phyloP scores from a whole-genome alignment of 2,329 filamentous ascomycete species.

The Paraphaeosphaeria sporulosa region DNA sequence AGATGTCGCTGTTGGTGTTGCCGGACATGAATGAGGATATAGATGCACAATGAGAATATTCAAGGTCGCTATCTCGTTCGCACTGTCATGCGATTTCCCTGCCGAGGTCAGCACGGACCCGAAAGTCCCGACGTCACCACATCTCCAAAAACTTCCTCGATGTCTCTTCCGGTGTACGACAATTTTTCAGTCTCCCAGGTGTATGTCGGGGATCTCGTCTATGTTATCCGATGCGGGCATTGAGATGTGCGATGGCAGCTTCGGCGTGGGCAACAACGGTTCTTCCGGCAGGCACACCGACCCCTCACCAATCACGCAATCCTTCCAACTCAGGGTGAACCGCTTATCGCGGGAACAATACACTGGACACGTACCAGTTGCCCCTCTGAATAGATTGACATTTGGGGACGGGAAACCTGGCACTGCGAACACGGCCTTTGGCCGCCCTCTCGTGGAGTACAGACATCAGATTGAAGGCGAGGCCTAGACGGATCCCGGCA shows the following conservation, averaged over 20 bases:
- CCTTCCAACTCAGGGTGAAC: not conserved
- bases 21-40: constrained; percentile 30
- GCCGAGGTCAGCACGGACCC: constrained; percentile 19
- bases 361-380: too few relatives aligned
- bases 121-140: constrained; percentile 27
- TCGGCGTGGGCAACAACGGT: not conserved
- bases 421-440: too few relatives aligned
- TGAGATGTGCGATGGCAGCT: not conserved
- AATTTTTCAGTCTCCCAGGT: constrained; percentile 13
- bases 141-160: constrained; percentile 12
- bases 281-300: not conserved
- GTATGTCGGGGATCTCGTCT: constrained; percentile 5
- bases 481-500: too few relatives aligned
- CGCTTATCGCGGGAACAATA: not conserved
- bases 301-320: not conserved
- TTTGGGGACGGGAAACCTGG: too few relatives aligned
- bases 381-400: too few relatives aligned
- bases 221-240: constrained; percentile 11
- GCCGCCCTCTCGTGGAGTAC: too few relatives aligned
- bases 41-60: not conserved
- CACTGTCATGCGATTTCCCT: constrained; percentile 1
- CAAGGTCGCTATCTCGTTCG: not conserved
- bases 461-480: too few relatives aligned
- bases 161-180: constrained; percentile 5
- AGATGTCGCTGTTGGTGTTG: constrained; percentile 61